Evolutionary conservation across 2,329 filamentous ascomycete species (phyloP).

Genomic region (Dothideomycetidae sp.): DNA sequence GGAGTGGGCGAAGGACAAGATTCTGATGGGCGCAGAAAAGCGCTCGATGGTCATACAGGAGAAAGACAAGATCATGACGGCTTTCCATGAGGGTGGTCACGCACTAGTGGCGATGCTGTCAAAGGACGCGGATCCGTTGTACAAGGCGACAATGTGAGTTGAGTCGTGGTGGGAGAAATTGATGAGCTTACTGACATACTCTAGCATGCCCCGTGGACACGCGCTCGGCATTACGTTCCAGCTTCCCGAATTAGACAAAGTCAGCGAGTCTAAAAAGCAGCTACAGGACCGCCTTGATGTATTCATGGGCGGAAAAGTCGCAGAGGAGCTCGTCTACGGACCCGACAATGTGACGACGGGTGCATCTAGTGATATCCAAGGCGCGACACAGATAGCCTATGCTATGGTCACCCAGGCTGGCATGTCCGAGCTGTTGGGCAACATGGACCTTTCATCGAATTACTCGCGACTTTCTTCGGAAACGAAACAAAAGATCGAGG

Average conservation of each 20-base stretch:
- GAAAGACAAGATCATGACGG: conserved; percentile 91
- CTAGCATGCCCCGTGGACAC: conserved; percentile 65
- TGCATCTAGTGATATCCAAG: conserved; percentile 67
- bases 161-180: background rate
- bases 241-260: conserved; percentile 83
- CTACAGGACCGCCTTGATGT: conserved; percentile 69
- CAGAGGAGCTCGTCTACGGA: conserved; percentile 83
- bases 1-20: conserved; percentile 96
- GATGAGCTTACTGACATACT: background rate
- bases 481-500: conserved; percentile 75
- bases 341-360: conserved; percentile 84
- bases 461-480: conserved; percentile 72
- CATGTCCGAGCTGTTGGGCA: conserved; percentile 78
- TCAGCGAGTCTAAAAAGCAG: conserved; percentile 74
- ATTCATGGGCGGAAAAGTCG: conserved; percentile 72
- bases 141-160: conserved; percentile 74
- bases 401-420: conserved; percentile 78
- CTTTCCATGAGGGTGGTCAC: conserved; percentile 91
- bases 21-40: conserved; percentile 90
- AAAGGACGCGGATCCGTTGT: conserved; percentile 60
- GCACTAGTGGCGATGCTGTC: conserved; percentile 79
- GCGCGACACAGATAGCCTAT: conserved; percentile 70
- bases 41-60: conserved; percentile 79
- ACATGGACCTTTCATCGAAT: conserved; percentile 71
- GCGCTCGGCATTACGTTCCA: conserved; percentile 76